These are phyloP conservation scores for Wickerhamiella bombiphila DNA, from an alignment of 805 yeast genomes.

Conservation along the genomic window DNA sequence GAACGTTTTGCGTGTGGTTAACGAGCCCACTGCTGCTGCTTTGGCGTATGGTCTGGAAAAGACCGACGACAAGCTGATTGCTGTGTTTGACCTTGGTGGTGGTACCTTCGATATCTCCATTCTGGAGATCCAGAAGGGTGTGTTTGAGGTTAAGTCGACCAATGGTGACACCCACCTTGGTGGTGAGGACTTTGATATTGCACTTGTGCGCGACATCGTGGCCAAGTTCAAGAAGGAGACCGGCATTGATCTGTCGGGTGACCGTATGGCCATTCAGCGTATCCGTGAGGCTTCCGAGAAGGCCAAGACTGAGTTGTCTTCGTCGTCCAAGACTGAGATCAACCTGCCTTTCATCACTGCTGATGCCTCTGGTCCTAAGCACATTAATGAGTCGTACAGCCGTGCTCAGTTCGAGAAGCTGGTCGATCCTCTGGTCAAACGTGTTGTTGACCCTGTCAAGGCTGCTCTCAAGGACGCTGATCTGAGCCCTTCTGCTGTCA, in stretches of 20 bases:
- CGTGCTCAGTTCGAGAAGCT: conserved; percentile 54
- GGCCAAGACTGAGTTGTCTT: conserved; percentile 77
- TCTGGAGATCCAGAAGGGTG: conserved; percentile 94
- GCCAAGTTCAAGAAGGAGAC: conserved; percentile 61
- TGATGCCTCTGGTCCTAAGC: conserved; percentile 70
- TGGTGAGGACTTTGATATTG: conserved; percentile 86
- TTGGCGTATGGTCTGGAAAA: conserved; percentile 89
- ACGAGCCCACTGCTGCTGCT: conserved; percentile 90
- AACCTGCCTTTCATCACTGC: conserved; percentile 80
- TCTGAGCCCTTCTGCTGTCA: conserved; percentile 46
- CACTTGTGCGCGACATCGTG: conserved; percentile 70
- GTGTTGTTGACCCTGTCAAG: conserved; percentile 61
- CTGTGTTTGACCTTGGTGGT: conserved; percentile 96
- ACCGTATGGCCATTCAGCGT: conserved; percentile 71
- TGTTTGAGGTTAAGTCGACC: conserved; percentile 92
- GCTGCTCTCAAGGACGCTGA: conserved; percentile 74
- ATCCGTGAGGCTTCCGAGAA: conserved; percentile 79
- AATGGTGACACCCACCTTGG: conserved; percentile 92
- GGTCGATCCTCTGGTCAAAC: conserved; percentile 56
- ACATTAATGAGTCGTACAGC: conserved; percentile 53
- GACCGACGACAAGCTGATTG: conserved; percentile 70
- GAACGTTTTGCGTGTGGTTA: conserved; percentile 76
- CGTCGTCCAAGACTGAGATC: conserved; percentile 55
- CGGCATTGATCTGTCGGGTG: conserved; percentile 49
- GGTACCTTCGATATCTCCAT: conserved; percentile 97